These are phyloP conservation scores for Hygrophoropsis aurantiaca DNA, from an alignment of 768 basidiomycete species.

Conservation along the genomic window DNA sequence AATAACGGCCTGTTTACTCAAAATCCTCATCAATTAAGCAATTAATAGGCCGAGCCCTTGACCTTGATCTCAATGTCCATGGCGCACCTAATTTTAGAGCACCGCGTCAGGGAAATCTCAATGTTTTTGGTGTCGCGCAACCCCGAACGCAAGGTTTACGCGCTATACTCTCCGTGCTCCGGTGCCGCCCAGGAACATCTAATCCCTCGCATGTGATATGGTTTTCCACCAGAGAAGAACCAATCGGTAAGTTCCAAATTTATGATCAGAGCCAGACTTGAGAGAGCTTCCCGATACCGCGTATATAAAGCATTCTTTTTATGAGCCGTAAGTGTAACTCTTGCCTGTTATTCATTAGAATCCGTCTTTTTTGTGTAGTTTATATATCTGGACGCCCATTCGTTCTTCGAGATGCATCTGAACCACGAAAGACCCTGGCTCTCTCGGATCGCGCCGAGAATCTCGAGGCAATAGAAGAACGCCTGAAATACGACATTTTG, in stretches of 20 bases:
- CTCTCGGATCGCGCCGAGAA: constrained; percentile 94
- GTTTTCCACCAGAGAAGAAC: constrained; percentile 97
- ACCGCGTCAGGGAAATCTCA: constrained; percentile 73
- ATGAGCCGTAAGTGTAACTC: not conserved
- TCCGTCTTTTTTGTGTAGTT: constrained; percentile 40
- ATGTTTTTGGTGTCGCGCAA: constrained; percentile 95
- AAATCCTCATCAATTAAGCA: not conserved
- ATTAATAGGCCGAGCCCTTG: constrained; percentile 73
- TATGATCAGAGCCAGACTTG: no score
- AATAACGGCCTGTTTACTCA: no score
- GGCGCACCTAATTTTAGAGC: constrained; percentile 96
- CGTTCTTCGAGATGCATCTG: constrained; percentile 83
- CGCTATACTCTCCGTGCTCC: constrained; percentile 83
- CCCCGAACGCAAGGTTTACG: constrained; percentile 90
- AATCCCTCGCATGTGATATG: constrained; percentile 81
- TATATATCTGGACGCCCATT: constrained; percentile 93
- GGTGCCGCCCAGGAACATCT: constrained; percentile 63
- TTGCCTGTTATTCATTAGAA: not conserved
- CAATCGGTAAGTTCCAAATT: constrained; percentile 61
- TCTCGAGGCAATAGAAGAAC: constrained; percentile 86
- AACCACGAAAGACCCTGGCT: constrained; percentile 74
- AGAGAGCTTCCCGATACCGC: no score
- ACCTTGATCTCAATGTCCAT: constrained; percentile 87
- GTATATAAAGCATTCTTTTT: no score
- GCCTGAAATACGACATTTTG: constrained; percentile 89